Base-by-base conservation (phyloP, 2,329 filamentous ascomycete species). In the Aureobasidium namibiae region DNA sequence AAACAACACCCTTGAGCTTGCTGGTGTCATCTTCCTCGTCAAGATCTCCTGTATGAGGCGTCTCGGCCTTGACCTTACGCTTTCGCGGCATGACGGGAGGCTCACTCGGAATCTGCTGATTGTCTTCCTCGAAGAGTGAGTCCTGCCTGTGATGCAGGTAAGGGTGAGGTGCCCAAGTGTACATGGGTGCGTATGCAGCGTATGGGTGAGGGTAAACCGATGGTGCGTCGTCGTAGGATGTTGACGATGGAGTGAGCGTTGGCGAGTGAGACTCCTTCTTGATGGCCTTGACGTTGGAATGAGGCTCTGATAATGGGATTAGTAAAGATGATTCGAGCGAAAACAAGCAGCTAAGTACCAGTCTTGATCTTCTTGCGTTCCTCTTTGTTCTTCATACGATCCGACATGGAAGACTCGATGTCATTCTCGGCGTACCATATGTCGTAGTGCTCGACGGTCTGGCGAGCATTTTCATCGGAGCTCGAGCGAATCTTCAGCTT, bases 301-400 rank as follows among this genome's bases (percentile, higher is more conserved):
- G 31, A 46, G 23, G 21, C 36, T 57, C 54, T 57, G 18, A n/a
- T 23, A 3, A 3, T 10, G 3, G 8, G 29, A 11, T 54, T 11
- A 54, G 50, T 24, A 42, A 42, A 42, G 13, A 13, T 8, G 18
- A 14, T 4, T 31, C 36, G 16, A 26, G 16, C 7, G 36, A 3
- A 16, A 21, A 41, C 21, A 42, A 16, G 13, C 24, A 31, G 26
- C 18, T 39, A 48, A 14, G n/a, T 57, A 57, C 54, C 54, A 31
- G 21, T 57, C 33, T 57, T 57, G 54, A 57, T 57, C 36, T 36
- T 56, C 24, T 61, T 57, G 44, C 52, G 42, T 24, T 54, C 29
- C 1, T 91, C 86, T 71, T 94, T 95, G 60, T 85, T 80, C 52
- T 80, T 82, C 78, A 95, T 84, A 24, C 92, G 82, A 61, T 92